Evolutionary conservation across 306 rosid genomes (phyloP).

Genomic region (Lablab purpureus): DNA sequence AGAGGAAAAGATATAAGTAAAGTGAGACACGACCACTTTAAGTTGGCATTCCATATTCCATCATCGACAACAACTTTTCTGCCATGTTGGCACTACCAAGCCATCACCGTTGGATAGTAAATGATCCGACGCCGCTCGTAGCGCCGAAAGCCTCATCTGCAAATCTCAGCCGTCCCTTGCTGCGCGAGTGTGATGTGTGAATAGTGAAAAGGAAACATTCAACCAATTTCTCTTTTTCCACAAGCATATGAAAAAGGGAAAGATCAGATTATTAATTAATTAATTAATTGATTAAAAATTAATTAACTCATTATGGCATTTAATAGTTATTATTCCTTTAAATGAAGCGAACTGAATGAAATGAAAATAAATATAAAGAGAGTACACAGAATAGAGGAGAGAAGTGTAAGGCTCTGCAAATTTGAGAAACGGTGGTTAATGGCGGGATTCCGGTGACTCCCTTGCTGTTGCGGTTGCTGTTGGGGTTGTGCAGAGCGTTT

Average conservation of each 20-base stretch:
- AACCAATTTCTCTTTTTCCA: conserved; percentile 30
- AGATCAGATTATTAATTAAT: conserved; percentile 38
- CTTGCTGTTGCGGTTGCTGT: conserved; percentile 15
- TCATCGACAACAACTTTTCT: conserved; percentile 51
- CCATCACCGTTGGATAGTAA: conserved; percentile 39
- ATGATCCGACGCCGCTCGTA: conserved; percentile 19
- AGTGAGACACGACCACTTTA: conserved; percentile 51
- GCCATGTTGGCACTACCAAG: conserved; percentile 58
- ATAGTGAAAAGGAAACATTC: conserved; percentile 43
- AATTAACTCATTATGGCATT: conserved; percentile 23
- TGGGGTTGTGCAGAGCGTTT: too few relatives aligned
- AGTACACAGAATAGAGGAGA: neutral
- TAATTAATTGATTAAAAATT: conserved; percentile 27
- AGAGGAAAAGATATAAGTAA: conserved; percentile 39
- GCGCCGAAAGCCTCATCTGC: neutral
- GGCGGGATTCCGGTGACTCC: conserved; percentile 37
- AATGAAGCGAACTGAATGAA: conserved; percentile 44
- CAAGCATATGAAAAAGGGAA: conserved; percentile 22
- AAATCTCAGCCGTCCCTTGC: conserved; percentile 37
- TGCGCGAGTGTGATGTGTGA: conserved; percentile 17
- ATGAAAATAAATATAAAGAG: conserved; percentile 27
- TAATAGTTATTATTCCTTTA: conserved; percentile 32
- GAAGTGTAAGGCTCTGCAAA: conserved; percentile 5
- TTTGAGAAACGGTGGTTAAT: conserved; percentile 20
- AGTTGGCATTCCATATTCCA: conserved; percentile 45